Evolutionary conservation across 345 rosid genomes (phyloP), one percentile per base, ranked within the genome.

Genomic region (Moringa oleifera): DNA sequence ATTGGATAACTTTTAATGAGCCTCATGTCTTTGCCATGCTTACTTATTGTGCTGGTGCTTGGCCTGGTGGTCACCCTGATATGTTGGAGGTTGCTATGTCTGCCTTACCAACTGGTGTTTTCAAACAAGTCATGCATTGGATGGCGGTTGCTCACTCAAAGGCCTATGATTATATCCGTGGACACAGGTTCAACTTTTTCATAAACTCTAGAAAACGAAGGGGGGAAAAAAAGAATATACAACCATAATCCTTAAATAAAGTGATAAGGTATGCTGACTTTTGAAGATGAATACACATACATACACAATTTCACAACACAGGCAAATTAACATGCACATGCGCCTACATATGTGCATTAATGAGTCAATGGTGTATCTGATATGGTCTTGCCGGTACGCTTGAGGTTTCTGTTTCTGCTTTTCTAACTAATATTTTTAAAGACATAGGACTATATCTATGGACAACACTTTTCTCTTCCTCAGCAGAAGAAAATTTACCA

Each of bases 11-110:
- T 49, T 93, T 93, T 73, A 93, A 93, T 47, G 98, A 93, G 77
- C 97, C 97, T 31, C 97, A 89, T 71, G 81, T 93, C 73, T 93
- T 93, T 61, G 66, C 79, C 66, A 80, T 93, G 98, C 94, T 93
- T 69, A 93, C 98, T 28, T 89, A 93, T 75, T 84, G 87, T 57
- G 90, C 91, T 23, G 98, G 98, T 72, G 82, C 97, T 74, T 93
- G 98, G 98, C 97, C 98, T 61, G 98, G 98, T 37, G 94, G 90
- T 67, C 77, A 85, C 77, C 98, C 98, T 68, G 91, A 85, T 68
- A 77, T 89, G 89, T 71, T 93, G 75, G 98, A 93, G 78, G 85
- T 47, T 53, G 97, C 96, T 51, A 93, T 88, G 55, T 77, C 97
- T 73, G 82, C 98, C 72, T 67, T 93, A 31, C 98, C 97, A 57